Percentiles rank a stretch among this genome's conserved stretches.
Conservation (phyloP, 192 early-diverging fungal species). For the Obelidium mucronatum region DNA sequence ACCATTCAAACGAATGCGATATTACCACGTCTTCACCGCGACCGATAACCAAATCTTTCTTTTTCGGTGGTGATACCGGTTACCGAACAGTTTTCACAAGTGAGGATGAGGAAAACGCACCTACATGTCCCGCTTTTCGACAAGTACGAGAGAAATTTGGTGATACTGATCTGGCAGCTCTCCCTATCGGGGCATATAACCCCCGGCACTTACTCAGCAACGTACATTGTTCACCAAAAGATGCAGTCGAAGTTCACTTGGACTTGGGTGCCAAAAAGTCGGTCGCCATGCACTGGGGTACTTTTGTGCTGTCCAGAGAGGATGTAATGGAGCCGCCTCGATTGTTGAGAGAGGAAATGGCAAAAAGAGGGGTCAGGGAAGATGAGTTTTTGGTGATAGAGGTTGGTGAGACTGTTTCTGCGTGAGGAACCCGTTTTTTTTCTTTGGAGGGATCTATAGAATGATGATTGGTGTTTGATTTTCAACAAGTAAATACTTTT, state of each 20-base stretch:
- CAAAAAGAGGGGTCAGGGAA: slow-evolving; percentile 37
- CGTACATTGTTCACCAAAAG: slow-evolving; percentile 78
- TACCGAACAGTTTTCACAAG: slow-evolving; percentile 66
- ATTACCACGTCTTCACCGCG: slow-evolving; percentile 38
- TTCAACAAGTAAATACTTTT: too few relatives aligned
- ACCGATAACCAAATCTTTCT: slow-evolving; percentile 51
- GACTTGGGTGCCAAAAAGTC: slow-evolving; percentile 71
- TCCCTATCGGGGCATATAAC: slow-evolving; percentile 86
- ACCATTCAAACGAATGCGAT: not conserved
- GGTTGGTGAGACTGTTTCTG: slow-evolving; percentile 25
- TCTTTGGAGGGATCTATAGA: too few relatives aligned
- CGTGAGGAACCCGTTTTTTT: too few relatives aligned
- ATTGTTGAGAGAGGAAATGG: slow-evolving; percentile 61
- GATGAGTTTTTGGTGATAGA: slow-evolving; percentile 35
- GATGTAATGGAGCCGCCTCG: slow-evolving; percentile 72
- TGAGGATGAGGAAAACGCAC: slow-evolving; percentile 51
- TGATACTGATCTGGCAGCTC: slow-evolving; percentile 75
- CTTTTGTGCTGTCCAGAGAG: slow-evolving; percentile 79
- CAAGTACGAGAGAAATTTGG: slow-evolving; percentile 77
- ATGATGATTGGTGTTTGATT: too few relatives aligned
- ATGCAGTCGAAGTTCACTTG: slow-evolving; percentile 79
- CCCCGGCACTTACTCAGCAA: slow-evolving; percentile 78
- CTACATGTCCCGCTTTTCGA: slow-evolving; percentile 81
- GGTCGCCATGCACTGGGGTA: slow-evolving; percentile 86
- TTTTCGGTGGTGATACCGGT: slow-evolving; percentile 79